These are phyloP conservation scores for Boletus sensibilis DNA, from an alignment of 768 basidiomycete species.

Conservation along the genomic window DNA sequence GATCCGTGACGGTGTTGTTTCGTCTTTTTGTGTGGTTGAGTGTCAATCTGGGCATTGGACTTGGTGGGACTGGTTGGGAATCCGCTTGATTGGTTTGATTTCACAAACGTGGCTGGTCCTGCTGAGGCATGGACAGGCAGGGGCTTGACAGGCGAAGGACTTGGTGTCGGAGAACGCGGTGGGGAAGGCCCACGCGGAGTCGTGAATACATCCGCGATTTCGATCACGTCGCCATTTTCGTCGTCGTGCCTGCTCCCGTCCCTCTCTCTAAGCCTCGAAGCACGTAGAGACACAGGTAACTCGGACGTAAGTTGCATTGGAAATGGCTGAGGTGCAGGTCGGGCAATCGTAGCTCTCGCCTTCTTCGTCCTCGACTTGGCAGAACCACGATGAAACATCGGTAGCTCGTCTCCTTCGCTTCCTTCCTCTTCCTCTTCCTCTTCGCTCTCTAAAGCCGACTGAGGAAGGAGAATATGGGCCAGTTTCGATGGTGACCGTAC, in stretches of 20 bases:
- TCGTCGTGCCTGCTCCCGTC: neutral
- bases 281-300: neutral
- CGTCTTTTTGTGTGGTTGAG: neutral
- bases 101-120: neutral
- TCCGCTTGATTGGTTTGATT: neutral
- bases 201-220: conserved; percentile 24
- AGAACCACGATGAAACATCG: conserved; percentile 20
- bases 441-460: conserved; percentile 8
- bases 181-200: conserved; percentile 21
- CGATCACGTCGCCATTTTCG: neutral
- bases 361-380: neutral
- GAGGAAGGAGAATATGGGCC: conserved; percentile 8
- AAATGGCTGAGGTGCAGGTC: conserved; percentile 23
- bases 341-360: neutral
- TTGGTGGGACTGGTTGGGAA: conserved; percentile 18
- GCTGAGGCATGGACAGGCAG: neutral
- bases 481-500: conserved; percentile 16
- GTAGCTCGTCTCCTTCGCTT: conserved; percentile 15
- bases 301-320: conserved; percentile 23
- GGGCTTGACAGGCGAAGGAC: conserved; percentile 9
- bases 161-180: conserved; percentile 22
- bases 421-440: conserved; percentile 9
- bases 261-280: neutral
- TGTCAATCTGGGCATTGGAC: neutral
- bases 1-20: conserved; percentile 5